These are phyloP conservation scores for Nakaseomyces delphensis DNA, from an alignment of 1,139 yeast genomes.

Conservation along the genomic window DNA sequence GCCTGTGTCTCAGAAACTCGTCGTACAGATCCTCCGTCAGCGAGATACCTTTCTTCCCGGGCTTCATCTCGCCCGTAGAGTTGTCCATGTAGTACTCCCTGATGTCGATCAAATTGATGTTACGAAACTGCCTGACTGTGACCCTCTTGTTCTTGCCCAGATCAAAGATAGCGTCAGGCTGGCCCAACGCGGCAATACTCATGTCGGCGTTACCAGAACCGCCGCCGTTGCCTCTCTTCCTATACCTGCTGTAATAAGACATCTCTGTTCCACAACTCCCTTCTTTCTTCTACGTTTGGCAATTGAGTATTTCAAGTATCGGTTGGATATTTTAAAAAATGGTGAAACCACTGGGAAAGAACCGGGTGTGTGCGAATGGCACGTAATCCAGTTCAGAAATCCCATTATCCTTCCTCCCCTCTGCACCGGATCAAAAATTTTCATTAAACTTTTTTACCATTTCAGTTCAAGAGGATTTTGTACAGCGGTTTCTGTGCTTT, in stretches of 20 bases:
- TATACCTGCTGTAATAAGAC: conserved; percentile 30
- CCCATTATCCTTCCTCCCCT: too few relatives aligned
- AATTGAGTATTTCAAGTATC: too few relatives aligned
- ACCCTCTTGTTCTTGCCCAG: conserved; percentile 63
- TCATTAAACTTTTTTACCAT: too few relatives aligned
- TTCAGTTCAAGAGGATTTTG: too few relatives aligned
- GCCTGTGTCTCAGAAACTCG: conserved; percentile 42
- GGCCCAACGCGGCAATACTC: conserved; percentile 11
- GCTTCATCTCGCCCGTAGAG: conserved; percentile 50
- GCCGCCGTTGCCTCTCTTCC: conserved; percentile 13
- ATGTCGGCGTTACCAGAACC: conserved; percentile 5
- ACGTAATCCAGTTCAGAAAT: too few relatives aligned
- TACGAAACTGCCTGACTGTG: conserved; percentile 62
- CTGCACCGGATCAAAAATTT: too few relatives aligned
- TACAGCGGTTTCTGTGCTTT: too few relatives aligned
- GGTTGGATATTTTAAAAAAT: too few relatives aligned
- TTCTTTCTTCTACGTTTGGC: too few relatives aligned
- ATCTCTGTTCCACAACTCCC: too few relatives aligned
- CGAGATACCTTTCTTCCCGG: conserved; percentile 82
- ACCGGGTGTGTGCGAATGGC: too few relatives aligned
- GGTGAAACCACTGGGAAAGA: too few relatives aligned
- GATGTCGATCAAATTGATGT: conserved; percentile 60
- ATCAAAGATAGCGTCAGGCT: conserved; percentile 34
- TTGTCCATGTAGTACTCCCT: conserved; percentile 69
- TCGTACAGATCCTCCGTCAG: conserved; percentile 65